Evolutionary conservation across 352 stramenopile genomes (phyloP).

Genomic region (Blastocystis sp.): DNA sequence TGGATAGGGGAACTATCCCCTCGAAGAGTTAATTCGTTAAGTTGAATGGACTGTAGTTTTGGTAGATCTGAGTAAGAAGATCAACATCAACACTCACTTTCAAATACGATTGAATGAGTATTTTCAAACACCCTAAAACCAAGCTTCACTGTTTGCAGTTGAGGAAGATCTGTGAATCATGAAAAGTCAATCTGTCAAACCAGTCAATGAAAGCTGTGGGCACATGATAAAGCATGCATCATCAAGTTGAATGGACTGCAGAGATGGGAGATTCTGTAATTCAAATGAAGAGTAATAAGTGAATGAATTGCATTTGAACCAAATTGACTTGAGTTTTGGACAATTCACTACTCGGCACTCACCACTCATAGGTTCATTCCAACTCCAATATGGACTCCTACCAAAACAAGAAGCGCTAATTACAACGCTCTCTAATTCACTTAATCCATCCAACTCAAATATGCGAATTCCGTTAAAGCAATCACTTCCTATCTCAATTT

Average conservation of each 20-base stretch:
- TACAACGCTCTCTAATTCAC: neutral
- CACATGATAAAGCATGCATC: neutral
- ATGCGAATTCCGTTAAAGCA: neutral
- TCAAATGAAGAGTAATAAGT: neutral
- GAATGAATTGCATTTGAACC: neutral
- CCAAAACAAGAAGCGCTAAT: neutral
- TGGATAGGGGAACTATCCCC: too few species aligned
- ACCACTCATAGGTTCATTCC: neutral
- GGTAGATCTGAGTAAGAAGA: neutral
- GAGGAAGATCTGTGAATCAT: neutral
- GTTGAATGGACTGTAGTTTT: neutral
- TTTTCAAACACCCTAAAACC: neutral
- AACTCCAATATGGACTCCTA: neutral
- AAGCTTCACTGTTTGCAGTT: neutral
- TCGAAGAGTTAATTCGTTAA: too few species aligned
- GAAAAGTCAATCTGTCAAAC: neutral
- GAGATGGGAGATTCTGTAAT: neutral
- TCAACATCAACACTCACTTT: neutral
- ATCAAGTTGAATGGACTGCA: neutral
- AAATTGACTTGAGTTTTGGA: neutral
- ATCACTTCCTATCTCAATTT: neutral
- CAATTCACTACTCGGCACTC: neutral
- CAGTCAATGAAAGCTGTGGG: neutral
- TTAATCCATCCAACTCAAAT: neutral
- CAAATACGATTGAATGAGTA: neutral